phyloP scores from a whole-genome alignment of 176 grass and related monocot species.

The Zizania latifolia region DNA sequence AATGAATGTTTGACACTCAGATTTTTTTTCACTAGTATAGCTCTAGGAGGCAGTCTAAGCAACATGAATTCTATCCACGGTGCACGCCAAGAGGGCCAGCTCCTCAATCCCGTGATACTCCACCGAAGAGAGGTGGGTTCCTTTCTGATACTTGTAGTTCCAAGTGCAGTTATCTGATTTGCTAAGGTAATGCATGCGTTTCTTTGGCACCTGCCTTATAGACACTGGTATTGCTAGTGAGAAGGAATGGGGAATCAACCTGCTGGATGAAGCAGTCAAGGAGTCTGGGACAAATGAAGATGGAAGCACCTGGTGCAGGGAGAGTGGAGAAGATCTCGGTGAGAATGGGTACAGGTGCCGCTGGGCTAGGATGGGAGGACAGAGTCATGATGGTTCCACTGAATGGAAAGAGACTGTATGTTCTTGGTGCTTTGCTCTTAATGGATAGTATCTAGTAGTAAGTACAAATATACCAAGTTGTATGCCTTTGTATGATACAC shows the following conservation, averaged over 20 bases:
- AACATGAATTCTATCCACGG: constrained; percentile 56
- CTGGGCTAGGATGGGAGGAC: constrained; percentile 94
- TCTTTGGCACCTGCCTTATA: constrained; percentile 67
- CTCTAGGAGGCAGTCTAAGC: constrained; percentile 54
- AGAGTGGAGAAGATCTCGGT: constrained; percentile 72
- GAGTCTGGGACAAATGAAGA: constrained; percentile 82
- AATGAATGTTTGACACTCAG: background rate
- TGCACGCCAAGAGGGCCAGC: constrained; percentile 62
- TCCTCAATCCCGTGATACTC: constrained; percentile 90
- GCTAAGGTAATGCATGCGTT: constrained; percentile 49
- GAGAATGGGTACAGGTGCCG: constrained; percentile 84
- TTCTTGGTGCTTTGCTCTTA: constrained; percentile 24
- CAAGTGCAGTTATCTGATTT: constrained; percentile 10
- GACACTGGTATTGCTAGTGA: constrained; percentile 99
- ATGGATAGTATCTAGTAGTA: background rate
- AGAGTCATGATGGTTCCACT: constrained; percentile 59
- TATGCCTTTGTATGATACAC: background rate
- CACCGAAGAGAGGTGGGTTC: constrained; percentile 83
- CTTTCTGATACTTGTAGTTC: constrained; percentile 1
- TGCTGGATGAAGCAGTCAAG: constrained; percentile 76
- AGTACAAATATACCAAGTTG: background rate
- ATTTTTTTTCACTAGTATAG: constrained; percentile 49
- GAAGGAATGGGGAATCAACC: constrained; percentile 98
- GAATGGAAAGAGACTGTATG: constrained; percentile 91
- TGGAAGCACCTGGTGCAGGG: constrained; percentile 92